Conservation (phyloP, 768 basidiomycete genomes). For the Favolaschia claudopus region DNA sequence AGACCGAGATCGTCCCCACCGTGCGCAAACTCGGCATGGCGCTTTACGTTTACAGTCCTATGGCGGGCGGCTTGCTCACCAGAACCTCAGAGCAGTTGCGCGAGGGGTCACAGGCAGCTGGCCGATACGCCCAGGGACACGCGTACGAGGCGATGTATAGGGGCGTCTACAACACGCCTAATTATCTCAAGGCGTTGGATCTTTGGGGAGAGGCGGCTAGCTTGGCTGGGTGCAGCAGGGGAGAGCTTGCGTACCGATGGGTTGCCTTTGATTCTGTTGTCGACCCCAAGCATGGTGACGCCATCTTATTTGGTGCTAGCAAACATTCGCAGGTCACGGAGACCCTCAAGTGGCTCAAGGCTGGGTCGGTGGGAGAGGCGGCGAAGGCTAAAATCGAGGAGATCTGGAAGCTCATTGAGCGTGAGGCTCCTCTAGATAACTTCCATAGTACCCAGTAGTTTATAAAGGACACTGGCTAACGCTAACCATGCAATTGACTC, state of each 20-base stretch:
- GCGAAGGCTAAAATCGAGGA: too few relatives aligned
- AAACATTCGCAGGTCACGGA: neutral
- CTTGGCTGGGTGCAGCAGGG: neutral
- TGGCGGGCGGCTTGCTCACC: neutral
- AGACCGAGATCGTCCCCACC: too few relatives aligned
- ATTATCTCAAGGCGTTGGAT: neutral
- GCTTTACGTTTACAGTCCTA: too few relatives aligned
- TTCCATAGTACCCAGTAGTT: too few relatives aligned
- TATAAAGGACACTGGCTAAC: too few relatives aligned
- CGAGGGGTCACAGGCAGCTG: neutral
- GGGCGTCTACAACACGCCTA: neutral
- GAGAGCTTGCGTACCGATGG: neutral
- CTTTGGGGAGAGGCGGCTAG: too few relatives aligned
- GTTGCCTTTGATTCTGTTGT: neutral
- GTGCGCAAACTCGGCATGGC: too few relatives aligned
- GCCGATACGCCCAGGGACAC: neutral
- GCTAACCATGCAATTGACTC: too few relatives aligned
- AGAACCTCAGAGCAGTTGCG: neutral
- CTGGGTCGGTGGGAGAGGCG: too few relatives aligned
- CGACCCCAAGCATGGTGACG: neutral
- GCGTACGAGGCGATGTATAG: neutral
- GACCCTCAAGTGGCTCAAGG: neutral
- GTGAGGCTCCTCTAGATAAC: too few relatives aligned
- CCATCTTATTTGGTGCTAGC: neutral
- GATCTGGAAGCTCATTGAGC: too few relatives aligned